Base-by-base conservation (phyloP, 345 rosid genomes). In the Passiflora organensis region DNA sequence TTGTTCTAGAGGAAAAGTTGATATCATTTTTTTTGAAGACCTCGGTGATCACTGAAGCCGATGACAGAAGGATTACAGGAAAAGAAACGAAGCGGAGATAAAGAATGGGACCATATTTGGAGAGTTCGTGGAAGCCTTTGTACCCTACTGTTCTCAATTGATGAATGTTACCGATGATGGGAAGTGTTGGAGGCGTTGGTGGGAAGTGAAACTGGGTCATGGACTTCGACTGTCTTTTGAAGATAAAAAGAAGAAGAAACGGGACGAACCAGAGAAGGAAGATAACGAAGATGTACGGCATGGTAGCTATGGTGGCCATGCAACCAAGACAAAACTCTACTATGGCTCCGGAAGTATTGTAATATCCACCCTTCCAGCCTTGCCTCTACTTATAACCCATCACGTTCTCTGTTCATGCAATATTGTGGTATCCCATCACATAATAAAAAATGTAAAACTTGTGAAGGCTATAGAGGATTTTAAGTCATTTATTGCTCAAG, bases 21-120 rank as follows among this genome's bases (percentile, higher is more conserved):
- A 65, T 39, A 28, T 59, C 72, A 2, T 73, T 8, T 4, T 25
- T 68, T 48, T 58, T 68, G 39, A 51, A 51, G n/a, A 51, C 32
- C 41, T 42, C 42, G 6, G 32, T 23, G 15, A 47, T 47, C 19
- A 56, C 63, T 16, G 71, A 28, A 9, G 55, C 55, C 32, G 55
- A 51, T 13, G 37, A 24, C 1, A 51, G 38, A 1, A 51, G 12
- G 17, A 51, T 12, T 2, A 28, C 21, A n/a, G 55, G 55, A 3
- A 5, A 20, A 51, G 39, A 24, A 19, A 21, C 55, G 17, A 51
- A 1, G 14, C 12, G 55, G 41, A 51, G 38, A 25, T 15, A 32
- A 39, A 51, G 55, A 39, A 51, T 19, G 32, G 41, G 20, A 6
- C 39, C 41, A 16, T 51, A 10, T 51, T 32, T 51, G 10, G 18